Evolutionary conservation across 768 basidiomycete genomes (phyloP).

Genomic region (Omphalotus guepiniiformis): DNA sequence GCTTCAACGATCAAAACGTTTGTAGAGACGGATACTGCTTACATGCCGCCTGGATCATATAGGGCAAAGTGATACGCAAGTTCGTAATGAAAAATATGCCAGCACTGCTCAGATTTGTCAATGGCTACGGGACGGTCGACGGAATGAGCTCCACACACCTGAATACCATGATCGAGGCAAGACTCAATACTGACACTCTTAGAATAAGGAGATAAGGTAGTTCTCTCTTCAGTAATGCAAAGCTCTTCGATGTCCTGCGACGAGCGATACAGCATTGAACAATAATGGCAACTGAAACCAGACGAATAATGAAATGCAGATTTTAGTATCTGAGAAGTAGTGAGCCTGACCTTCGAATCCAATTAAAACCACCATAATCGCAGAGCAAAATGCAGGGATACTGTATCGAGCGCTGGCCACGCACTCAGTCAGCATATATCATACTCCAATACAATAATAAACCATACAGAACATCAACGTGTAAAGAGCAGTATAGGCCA

Average conservation of each 20-base stretch:
- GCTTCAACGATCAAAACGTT: not conserved
- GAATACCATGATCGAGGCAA: slow-evolving; percentile 40
- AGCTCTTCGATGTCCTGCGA: slow-evolving; percentile 31
- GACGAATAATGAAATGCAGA: not conserved
- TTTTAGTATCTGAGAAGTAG: slow-evolving; percentile 4
- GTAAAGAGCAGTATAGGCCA: slow-evolving; percentile 48
- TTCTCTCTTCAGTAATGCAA: slow-evolving; percentile 34
- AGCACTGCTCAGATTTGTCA: slow-evolving; percentile 25
- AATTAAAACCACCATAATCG: slow-evolving; percentile 34
- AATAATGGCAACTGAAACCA: slow-evolving; percentile 34
- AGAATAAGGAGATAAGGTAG: slow-evolving; percentile 34
- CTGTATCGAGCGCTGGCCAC: slow-evolving; percentile 23
- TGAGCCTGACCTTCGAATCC: slow-evolving; percentile 39
- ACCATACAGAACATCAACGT: slow-evolving; percentile 17
- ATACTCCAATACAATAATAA: slow-evolving; percentile 29
- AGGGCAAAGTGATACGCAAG: slow-evolving; percentile 28
- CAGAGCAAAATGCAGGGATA: slow-evolving; percentile 42
- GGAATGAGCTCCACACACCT: slow-evolving; percentile 27
- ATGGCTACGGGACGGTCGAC: no score
- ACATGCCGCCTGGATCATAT: slow-evolving; percentile 50
- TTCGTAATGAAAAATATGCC: slow-evolving; percentile 34
- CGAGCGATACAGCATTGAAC: slow-evolving; percentile 40
- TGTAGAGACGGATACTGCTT: slow-evolving; percentile 15
- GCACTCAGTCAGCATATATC: not conserved
- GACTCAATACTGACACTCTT: slow-evolving; percentile 38